Percentiles rank a stretch among this genome's conserved stretches.
Conservation (phyloP, 2,329 filamentous ascomycete species). For the Fusarium denticulatum region DNA sequence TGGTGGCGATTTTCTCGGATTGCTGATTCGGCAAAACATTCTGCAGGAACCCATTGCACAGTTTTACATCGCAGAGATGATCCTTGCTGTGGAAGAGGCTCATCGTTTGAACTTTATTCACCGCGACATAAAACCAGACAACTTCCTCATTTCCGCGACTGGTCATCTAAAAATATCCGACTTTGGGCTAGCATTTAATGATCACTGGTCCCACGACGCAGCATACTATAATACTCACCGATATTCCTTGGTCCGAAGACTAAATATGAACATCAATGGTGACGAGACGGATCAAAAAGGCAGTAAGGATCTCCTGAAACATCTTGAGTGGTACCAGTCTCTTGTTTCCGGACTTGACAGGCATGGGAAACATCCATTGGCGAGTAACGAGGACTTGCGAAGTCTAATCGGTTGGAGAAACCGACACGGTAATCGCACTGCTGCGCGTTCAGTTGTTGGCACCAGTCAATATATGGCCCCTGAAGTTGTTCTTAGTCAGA, state of each 20-base stretch:
- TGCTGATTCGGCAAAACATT: constrained; percentile 86
- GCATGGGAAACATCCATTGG: constrained; percentile 46
- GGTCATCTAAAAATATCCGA: constrained; percentile 96
- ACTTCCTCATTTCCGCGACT: constrained; percentile 88
- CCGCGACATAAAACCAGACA: constrained; percentile 96
- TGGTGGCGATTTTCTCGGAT: constrained; percentile 89
- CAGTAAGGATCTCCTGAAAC: constrained; percentile 49
- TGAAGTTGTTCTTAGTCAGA: constrained; percentile 83
- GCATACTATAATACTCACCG: constrained; percentile 86
- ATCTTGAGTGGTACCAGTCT: constrained; percentile 47
- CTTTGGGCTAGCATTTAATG: constrained; percentile 94
- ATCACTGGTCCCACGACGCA: constrained; percentile 93
- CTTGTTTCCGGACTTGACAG: constrained; percentile 47
- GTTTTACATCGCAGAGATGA: constrained; percentile 96
- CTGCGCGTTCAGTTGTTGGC: constrained; percentile 88
- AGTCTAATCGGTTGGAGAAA: constrained; percentile 75
- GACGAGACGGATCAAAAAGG: constrained; percentile 76
- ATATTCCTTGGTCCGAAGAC: constrained; percentile 78
- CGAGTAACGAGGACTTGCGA: constrained; percentile 44
- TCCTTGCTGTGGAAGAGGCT: constrained; percentile 91
- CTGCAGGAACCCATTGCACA: constrained; percentile 80
- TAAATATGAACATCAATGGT: constrained; percentile 78
- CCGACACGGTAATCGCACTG: constrained; percentile 71
- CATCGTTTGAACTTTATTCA: constrained; percentile 92
- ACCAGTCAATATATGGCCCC: constrained; percentile 99